These are phyloP conservation scores for Diaporthe eres DNA, from an alignment of 2,329 filamentous ascomycete genomes.

Conservation along the genomic window DNA sequence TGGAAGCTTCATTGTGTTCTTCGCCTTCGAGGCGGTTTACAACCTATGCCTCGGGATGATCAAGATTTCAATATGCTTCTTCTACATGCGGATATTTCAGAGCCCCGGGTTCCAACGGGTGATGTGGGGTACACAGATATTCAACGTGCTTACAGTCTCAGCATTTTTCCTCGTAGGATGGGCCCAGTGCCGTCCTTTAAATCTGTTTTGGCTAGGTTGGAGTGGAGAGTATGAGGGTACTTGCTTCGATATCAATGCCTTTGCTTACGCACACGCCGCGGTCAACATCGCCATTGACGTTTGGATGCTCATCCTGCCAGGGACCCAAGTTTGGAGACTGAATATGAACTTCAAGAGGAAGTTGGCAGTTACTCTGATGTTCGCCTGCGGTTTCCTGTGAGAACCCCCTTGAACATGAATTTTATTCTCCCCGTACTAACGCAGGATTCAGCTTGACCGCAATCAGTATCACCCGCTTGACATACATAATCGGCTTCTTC, in stretches of 20 bases:
- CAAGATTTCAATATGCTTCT: constrained; percentile 36
- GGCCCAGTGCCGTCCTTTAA: background rate
- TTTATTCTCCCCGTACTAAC: background rate
- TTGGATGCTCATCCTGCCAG: constrained; percentile 55
- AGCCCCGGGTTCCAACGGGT: background rate
- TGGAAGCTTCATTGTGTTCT: constrained; percentile 34
- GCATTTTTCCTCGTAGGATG: background rate
- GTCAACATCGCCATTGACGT: constrained; percentile 58
- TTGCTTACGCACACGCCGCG: constrained; percentile 52
- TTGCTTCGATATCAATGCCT: constrained; percentile 27
- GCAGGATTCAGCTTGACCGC: constrained; percentile 48
- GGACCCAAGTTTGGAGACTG: constrained; percentile 55
- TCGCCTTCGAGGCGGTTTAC: constrained; percentile 20
- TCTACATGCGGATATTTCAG: constrained; percentile 26
- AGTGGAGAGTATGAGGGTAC: background rate
- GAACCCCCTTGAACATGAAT: background rate
- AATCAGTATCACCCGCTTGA: constrained; percentile 50
- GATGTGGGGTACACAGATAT: constrained; percentile 17
- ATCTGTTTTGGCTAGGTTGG: constrained; percentile 12
- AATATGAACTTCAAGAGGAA: constrained; percentile 58
- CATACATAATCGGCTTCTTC: constrained; percentile 2
- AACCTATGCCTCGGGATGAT: constrained; percentile 4
- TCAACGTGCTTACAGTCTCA: background rate
- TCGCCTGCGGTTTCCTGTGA: constrained; percentile 52
- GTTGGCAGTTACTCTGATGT: constrained; percentile 53